Percentiles rank a stretch among this genome's conserved stretches.
Conservation (phyloP, 2,329 filamentous ascomycete genomes). For the Penicillium sp. region DNA sequence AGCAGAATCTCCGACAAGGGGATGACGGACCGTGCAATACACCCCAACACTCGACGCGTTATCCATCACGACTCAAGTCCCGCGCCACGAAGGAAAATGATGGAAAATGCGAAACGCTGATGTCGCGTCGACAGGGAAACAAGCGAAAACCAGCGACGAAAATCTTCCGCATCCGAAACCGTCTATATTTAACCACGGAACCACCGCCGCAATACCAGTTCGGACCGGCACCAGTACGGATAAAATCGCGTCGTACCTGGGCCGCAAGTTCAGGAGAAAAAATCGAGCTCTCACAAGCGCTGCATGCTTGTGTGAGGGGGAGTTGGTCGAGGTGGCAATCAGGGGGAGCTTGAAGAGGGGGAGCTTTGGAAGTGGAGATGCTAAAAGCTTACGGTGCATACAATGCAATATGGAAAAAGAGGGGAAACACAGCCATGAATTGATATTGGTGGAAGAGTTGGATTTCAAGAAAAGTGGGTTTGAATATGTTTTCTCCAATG, state of each 20-base stretch:
- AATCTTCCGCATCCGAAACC: constrained; percentile 1
- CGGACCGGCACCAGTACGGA: constrained; percentile 11
- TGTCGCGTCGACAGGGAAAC: not conserved
- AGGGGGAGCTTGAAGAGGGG: constrained; percentile 1
- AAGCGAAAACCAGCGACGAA: constrained; percentile 5
- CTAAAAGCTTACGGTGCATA: too few relatives aligned
- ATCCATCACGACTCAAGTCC: constrained; percentile 33
- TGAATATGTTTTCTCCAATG: too few relatives aligned
- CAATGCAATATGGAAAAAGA: too few relatives aligned
- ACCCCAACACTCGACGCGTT: constrained; percentile 49
- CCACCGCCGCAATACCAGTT: constrained; percentile 8
- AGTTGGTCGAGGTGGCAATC: constrained; percentile 8
- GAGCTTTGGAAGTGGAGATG: too few relatives aligned
- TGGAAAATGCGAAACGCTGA: too few relatives aligned
- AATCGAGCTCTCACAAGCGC: constrained; percentile 15
- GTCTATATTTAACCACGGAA: constrained; percentile 10
- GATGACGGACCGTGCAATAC: constrained; percentile 56
- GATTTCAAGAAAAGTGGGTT: too few relatives aligned
- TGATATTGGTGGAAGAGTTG: too few relatives aligned
- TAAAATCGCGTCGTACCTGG: constrained; percentile 17
- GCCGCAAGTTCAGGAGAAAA: constrained; percentile 20
- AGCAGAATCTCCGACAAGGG: constrained; percentile 1
- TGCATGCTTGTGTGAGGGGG: constrained; percentile 16
- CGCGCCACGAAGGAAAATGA: constrained; percentile 1
- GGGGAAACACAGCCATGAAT: too few relatives aligned